Evolutionary conservation across 2,329 filamentous ascomycete genomes (phyloP), one percentile per base, ranked within the genome.

Genomic region (Scorias spongiosa): DNA sequence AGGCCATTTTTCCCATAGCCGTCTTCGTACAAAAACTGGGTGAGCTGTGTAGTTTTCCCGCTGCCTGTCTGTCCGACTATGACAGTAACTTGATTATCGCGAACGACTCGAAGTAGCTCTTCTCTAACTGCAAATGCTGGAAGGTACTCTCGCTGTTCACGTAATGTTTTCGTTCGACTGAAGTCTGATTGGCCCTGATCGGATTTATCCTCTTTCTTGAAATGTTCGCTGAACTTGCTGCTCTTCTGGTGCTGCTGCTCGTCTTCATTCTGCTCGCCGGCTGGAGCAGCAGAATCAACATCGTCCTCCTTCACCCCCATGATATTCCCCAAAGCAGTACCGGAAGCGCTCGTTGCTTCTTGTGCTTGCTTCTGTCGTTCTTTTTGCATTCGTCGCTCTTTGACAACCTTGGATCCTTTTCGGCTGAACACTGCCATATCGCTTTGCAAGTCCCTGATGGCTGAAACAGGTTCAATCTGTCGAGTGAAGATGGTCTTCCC

Each of bases 401-500:
- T 84, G 10, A 98, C 91, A 2, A 95, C 87, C 54, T 79, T 83
- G 59, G 89, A 96, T 1, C 91, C 91, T 61, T 95, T 95, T 38
- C 89, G 76, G 65, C 87, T 93, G 55, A 96, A 96, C 1, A 98
- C 88, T 1, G 91, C 91, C 91, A 98, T 94, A 58, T 98, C 91
- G 59, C 93, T 98, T 63, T 96, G 89, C 20, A 84, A 80, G 60
- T 98, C 91, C 42, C 83, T 76, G 11, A 98, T 84, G 0, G 91
- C 93, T 0, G 89, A 86, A 1, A 98, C 84, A 0, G 91, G 93
- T 46, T 98, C 91, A 17, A 96, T 63, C 62, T 98, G 93, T 63
- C 95, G 96, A 2, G 91, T 98, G 61, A 98, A 98, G 45, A 98
- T 83, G 15, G 82, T 96, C 54, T 87, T 80, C 18, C 91, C 91